Conservation (phyloP, 2,329 filamentous ascomycete species). For the Cercospora zeae-maydis region DNA sequence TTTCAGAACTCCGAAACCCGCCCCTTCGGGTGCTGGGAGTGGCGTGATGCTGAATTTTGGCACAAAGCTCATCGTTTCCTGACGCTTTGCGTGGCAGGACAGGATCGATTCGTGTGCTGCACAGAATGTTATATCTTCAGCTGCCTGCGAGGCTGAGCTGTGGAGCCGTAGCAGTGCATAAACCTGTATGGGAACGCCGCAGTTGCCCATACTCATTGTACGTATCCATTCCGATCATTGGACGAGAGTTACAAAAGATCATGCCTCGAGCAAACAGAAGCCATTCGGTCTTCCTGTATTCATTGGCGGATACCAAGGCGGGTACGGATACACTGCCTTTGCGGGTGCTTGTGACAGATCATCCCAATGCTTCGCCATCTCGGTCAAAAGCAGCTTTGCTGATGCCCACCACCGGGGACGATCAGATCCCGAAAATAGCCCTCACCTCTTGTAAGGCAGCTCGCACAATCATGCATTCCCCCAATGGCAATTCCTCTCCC, state of each 20-base stretch:
- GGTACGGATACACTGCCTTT: too few species aligned
- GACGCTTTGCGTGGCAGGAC: too few species aligned
- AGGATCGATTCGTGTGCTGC: too few species aligned
- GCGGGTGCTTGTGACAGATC: background rate
- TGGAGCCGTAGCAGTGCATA: too few species aligned
- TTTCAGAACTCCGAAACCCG: background rate
- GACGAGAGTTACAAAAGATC: too few species aligned
- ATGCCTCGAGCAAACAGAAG: too few species aligned
- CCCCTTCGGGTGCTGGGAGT: background rate
- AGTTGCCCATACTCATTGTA: background rate
- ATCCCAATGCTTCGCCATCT: background rate
- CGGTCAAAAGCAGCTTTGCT: too few species aligned
- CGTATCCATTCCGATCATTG: background rate
- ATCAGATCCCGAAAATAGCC: background rate
- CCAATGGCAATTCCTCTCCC: background rate
- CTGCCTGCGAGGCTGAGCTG: background rate
- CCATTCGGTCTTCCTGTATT: too few species aligned
- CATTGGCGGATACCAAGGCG: too few species aligned
- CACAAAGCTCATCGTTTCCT: too few species aligned
- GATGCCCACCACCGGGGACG: background rate
- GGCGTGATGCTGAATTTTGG: background rate
- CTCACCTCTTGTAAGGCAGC: background rate
- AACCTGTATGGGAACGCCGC: too few species aligned
- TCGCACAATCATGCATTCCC: background rate
- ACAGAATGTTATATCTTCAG: background rate